phyloP scores from a whole-genome alignment of 306 rosid species.

The Coriaria nepalensis region DNA sequence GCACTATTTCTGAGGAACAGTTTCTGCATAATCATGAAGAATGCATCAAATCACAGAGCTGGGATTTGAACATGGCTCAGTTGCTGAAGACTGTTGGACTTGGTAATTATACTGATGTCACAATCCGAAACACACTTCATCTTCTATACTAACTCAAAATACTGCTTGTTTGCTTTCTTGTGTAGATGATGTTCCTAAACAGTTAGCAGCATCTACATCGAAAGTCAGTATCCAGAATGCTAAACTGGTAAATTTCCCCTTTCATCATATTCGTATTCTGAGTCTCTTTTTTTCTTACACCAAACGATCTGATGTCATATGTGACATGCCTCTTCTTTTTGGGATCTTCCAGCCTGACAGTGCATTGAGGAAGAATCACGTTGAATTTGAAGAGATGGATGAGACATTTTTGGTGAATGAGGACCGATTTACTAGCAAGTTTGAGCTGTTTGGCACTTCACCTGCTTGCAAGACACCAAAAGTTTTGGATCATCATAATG shows the following conservation, averaged over 20 bases:
- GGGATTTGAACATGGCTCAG: slow-evolving; percentile 18
- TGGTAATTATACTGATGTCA: slow-evolving; percentile 20
- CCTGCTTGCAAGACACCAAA: slow-evolving; percentile 29
- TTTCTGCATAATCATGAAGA: slow-evolving; percentile 34
- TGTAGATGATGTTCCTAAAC: slow-evolving; percentile 25
- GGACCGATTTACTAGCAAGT: slow-evolving; percentile 11
- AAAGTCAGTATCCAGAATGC: slow-evolving; percentile 21
- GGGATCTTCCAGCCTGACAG: slow-evolving; percentile 21
- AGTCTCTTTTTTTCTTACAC: too few species aligned
- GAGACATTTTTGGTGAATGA: slow-evolving; percentile 19
- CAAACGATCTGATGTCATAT: too few species aligned
- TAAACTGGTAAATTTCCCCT: too few species aligned
- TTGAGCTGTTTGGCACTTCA: slow-evolving; percentile 14
- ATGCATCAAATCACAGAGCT: slow-evolving; percentile 35
- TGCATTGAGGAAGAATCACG: slow-evolving; percentile 1
- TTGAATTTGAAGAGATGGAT: slow-evolving; percentile 25
- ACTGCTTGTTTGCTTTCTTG: background rate
- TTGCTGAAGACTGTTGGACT: slow-evolving; percentile 36
- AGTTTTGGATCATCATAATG: slow-evolving; percentile 11
- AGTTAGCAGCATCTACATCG: slow-evolving; percentile 9
- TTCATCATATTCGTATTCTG: too few species aligned
- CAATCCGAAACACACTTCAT: background rate
- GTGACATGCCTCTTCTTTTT: too few species aligned
- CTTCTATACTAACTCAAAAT: background rate
- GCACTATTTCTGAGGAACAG: slow-evolving; percentile 33